Base-by-base conservation (phyloP, 768 basidiomycete species). In the Lentinus brumalis region DNA sequence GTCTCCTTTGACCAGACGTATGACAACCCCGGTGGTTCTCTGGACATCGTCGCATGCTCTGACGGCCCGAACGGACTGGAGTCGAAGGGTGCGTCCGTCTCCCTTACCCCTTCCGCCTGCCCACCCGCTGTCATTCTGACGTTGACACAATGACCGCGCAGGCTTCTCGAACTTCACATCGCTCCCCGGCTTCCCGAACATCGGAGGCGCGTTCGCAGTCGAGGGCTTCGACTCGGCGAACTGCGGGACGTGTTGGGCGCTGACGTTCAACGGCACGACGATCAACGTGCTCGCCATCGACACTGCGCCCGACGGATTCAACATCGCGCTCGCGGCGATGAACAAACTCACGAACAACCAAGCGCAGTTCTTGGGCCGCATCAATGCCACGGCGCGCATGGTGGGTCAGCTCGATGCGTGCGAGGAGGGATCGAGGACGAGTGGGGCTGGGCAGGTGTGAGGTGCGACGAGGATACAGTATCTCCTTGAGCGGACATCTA, bases 221-320 rank as follows among this genome's bases (percentile, higher is more conserved):
- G 70, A 70, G 7, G 79, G 78, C 38, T 87, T 73, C 71, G 77
- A 83, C 66, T 86, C 85, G 1, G 62, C 70, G 1, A 74, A 76
- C 41, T 88, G 86, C 62, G 84, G 85, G 1, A 77, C 78, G n/a
- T 88, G 87, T 70, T 88, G 84, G 84, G 56, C 75, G 56, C 67
- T 88, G 61, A 80, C 80, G 2, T 86, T 78, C 69, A 75, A 75
- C 4, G 74, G 76, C 18, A 77, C 61, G 50, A 78, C 68, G 51
- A 76, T 86, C 69, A 78, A 76, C 39, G 67, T 86, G 14, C 69
- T 81, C 0, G 86, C 81, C 1, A 74, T 89, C 29, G 84, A 88
- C 62, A 74, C 76, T 47, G 76, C 82, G 3, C 58, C 58, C 9
- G 61, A 66, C 0, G 74, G 73, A 4, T 82, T 80, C 65, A 76